Evolutionary conservation across 2,329 filamentous ascomycete genomes (phyloP).

Genomic region (Dothistroma pini): DNA sequence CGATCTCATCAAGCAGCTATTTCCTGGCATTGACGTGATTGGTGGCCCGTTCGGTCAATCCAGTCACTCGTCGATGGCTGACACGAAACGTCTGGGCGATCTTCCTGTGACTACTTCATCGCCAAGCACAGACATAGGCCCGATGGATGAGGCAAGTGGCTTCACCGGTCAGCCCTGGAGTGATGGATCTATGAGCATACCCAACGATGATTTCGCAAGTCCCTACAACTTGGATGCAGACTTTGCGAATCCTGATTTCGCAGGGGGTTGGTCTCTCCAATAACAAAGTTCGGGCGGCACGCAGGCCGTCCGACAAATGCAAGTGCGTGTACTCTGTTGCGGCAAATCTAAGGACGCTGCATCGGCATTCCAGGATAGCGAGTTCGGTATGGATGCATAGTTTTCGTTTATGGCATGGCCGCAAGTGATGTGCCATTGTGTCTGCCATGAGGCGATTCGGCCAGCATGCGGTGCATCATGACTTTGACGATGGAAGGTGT

Average conservation of each 20-base stretch:
- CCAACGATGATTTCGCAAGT: constrained; percentile 30
- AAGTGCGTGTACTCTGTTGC: constrained; percentile 6
- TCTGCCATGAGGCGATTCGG: not conserved
- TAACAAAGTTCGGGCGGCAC: constrained; percentile 24
- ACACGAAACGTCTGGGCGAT: constrained; percentile 12
- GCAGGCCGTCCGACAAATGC: constrained; percentile 15
- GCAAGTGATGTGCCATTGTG: not conserved
- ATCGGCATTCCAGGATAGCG: constrained; percentile 8
- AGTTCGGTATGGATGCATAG: constrained; percentile 5
- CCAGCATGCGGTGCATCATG: not conserved
- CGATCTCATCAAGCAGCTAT: constrained; percentile 32
- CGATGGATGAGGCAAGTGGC: constrained; percentile 22
- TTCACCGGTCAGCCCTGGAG: constrained; percentile 33
- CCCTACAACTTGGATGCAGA: constrained; percentile 30
- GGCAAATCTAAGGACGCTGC: constrained; percentile 5
- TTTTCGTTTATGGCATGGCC: not conserved
- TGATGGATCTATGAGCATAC: constrained; percentile 33
- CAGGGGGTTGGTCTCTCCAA: constrained; percentile 27
- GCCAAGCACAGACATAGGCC: constrained; percentile 2
- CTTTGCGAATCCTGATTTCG: constrained; percentile 27
- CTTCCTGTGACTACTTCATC: constrained; percentile 10
- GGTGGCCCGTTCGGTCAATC: constrained; percentile 17
- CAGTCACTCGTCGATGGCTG: constrained; percentile 11
- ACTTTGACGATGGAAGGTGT: not conserved
- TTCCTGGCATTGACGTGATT: constrained; percentile 33